phyloP scores from a whole-genome alignment of 2,329 filamentous ascomycete species.

The Corniculantispora saksenae region DNA sequence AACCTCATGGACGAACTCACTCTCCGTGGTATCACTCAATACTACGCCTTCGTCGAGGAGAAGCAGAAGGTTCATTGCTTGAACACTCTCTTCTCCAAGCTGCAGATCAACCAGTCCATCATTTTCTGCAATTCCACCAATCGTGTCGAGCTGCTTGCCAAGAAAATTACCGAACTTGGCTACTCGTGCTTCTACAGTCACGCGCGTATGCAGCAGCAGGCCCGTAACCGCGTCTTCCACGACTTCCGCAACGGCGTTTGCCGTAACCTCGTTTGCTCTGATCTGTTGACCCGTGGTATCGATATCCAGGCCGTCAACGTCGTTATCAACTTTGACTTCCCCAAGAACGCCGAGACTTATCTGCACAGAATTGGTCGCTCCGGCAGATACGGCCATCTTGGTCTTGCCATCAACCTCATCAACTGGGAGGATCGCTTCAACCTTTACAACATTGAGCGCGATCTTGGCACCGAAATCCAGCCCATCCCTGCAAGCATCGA shows the following conservation, averaged over 20 bases:
- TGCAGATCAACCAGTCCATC: slow-evolving; percentile 99
- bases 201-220: slow-evolving; percentile 94
- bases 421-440: slow-evolving; percentile 99
- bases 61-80: slow-evolving; percentile 99
- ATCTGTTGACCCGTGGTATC: slow-evolving; percentile 95
- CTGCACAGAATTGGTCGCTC: slow-evolving; percentile 97
- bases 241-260: slow-evolving; percentile 98
- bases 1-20: slow-evolving; percentile 99
- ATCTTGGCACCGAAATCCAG: slow-evolving; percentile 95
- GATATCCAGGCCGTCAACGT: slow-evolving; percentile 99
- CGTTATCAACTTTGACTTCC: slow-evolving; percentile 99
- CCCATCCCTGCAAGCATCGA: slow-evolving; percentile 94
- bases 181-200: slow-evolving; percentile 99
- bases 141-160: slow-evolving; percentile 92
- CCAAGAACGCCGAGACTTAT: slow-evolving; percentile 98
- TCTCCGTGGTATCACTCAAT: slow-evolving; percentile 95
- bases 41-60: slow-evolving; percentile 98
- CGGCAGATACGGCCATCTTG: slow-evolving; percentile 93
- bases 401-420: slow-evolving; percentile 97
- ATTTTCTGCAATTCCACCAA: slow-evolving; percentile 99
- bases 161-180: slow-evolving; percentile 98
- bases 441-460: slow-evolving; percentile 96
- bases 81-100: slow-evolving; percentile 97
- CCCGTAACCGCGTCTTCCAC: slow-evolving; percentile 97
- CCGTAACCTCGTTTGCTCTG: slow-evolving; percentile 96